Percentiles rank a stretch among this genome's conserved stretches.
Evolutionary conservation across 1,284 basidiomycete species (phyloP).

Genomic region (Tylopilus sp.): DNA sequence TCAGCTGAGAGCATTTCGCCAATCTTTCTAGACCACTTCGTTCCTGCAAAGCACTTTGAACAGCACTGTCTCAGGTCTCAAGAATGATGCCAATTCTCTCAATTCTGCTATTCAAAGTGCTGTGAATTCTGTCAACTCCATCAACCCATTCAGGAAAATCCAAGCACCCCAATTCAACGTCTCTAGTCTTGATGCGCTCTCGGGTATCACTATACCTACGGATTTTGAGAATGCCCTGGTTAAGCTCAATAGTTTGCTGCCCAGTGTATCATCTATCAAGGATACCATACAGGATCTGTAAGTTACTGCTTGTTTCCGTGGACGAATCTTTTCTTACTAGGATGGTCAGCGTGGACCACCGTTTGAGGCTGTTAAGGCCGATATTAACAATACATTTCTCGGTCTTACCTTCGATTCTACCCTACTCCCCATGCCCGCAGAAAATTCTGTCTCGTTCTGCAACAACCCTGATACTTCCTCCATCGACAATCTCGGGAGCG

Average conservation of each 20-base stretch:
- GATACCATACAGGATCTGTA: constrained; percentile 79
- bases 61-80: constrained; percentile 73
- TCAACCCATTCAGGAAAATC: constrained; percentile 77
- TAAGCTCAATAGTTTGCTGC: constrained; percentile 84
- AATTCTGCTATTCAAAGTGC: constrained; percentile 77
- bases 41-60: constrained; percentile 73
- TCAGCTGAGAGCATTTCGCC: constrained; percentile 18
- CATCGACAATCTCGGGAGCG: constrained; percentile 84
- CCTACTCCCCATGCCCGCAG: constrained; percentile 78
- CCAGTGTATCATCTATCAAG: constrained; percentile 83
- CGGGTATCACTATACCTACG: constrained; percentile 87
- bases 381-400: constrained; percentile 90
- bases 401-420: constrained; percentile 76
- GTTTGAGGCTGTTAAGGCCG: constrained; percentile 86
- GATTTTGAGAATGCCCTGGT: constrained; percentile 80
- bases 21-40: constrained; percentile 68
- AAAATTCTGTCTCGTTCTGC: constrained; percentile 78
- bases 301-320: constrained; percentile 39
- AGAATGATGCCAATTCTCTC: constrained; percentile 74
- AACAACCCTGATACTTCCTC: constrained; percentile 81
- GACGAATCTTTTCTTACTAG: constrained; percentile 24
- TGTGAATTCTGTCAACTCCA: constrained; percentile 76
- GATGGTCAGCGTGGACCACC: constrained; percentile 77
- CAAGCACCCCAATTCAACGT: constrained; percentile 76
- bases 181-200: constrained; percentile 77